Conservation (phyloP, 257 asterid species). For the Nicotiana tomentosiformis region DNA sequence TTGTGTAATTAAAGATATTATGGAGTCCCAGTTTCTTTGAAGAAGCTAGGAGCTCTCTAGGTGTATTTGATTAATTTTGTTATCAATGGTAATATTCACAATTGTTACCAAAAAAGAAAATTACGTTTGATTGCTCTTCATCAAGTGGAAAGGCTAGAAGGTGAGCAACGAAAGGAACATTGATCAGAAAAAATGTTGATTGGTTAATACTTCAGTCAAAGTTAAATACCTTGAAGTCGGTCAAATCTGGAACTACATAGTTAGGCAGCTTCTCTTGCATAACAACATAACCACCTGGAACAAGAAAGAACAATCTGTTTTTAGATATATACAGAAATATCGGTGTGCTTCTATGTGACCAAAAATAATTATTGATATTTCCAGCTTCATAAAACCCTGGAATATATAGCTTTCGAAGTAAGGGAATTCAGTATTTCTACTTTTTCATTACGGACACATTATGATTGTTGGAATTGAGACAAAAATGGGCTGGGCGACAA, state of each 20-base stretch:
- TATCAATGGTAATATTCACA: too few species aligned
- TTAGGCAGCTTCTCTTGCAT: conserved; percentile 74
- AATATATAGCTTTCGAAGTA: not conserved
- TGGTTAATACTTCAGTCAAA: not conserved
- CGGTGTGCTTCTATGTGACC: not conserved
- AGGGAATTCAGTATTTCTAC: not conserved
- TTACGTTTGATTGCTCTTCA: not conserved
- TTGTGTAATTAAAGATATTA: too few species aligned
- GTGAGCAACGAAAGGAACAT: not conserved
- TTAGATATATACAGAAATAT: not conserved
- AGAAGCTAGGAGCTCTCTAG: too few species aligned
- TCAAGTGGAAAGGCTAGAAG: not conserved
- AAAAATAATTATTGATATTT: not conserved
- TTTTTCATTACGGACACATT: not conserved
- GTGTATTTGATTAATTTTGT: too few species aligned
- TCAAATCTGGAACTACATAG: conserved; percentile 78
- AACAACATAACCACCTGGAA: conserved; percentile 71
- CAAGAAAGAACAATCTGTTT: not conserved
- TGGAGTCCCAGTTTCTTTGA: too few species aligned
- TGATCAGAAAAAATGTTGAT: not conserved
- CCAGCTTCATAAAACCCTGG: not conserved
- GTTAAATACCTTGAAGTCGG: conserved; percentile 62
- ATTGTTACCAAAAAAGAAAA: too few species aligned
- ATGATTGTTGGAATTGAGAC: not conserved
- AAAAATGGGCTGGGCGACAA: not conserved